Percentiles rank a stretch among this genome's conserved stretches.
These are phyloP conservation scores for Flaveria ramosissima DNA, from an alignment of 129 eudicot species.

Conservation along the genomic window DNA sequence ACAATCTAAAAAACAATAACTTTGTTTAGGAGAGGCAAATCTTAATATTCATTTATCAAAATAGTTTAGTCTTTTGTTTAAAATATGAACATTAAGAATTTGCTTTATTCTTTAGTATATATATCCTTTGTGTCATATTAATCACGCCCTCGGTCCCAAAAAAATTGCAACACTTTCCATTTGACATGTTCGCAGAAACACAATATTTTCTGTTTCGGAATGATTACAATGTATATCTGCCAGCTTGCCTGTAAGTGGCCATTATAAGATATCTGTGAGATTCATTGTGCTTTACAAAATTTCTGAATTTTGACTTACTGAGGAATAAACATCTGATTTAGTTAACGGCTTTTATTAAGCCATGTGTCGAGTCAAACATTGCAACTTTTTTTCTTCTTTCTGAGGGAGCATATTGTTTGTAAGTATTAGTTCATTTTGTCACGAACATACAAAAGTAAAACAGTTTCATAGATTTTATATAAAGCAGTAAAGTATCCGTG, in stretches of 20 bases:
- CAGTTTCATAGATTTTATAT: background rate
- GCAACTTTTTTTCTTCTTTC: background rate
- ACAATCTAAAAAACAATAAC: background rate
- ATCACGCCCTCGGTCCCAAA: background rate
- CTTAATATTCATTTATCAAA: background rate
- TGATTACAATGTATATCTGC: background rate
- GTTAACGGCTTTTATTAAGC: background rate
- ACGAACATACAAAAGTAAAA: background rate
- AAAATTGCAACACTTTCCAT: background rate
- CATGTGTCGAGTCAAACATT: background rate
- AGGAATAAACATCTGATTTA: background rate
- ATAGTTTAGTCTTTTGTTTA: background rate
- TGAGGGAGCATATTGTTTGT: background rate
- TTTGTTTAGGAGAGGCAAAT: constrained; percentile 15
- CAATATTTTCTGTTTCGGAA: background rate
- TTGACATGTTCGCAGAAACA: background rate
- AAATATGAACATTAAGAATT: background rate
- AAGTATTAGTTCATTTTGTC: no score
- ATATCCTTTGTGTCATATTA: background rate
- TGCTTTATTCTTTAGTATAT: background rate
- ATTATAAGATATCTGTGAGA: background rate
- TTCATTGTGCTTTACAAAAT: background rate
- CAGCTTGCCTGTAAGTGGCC: background rate
- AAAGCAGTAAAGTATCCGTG: background rate
- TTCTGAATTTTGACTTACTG: background rate